These are phyloP conservation scores for Gossypium ekmanianum DNA, from an alignment of 345 rosid genomes.

Conservation along the genomic window DNA sequence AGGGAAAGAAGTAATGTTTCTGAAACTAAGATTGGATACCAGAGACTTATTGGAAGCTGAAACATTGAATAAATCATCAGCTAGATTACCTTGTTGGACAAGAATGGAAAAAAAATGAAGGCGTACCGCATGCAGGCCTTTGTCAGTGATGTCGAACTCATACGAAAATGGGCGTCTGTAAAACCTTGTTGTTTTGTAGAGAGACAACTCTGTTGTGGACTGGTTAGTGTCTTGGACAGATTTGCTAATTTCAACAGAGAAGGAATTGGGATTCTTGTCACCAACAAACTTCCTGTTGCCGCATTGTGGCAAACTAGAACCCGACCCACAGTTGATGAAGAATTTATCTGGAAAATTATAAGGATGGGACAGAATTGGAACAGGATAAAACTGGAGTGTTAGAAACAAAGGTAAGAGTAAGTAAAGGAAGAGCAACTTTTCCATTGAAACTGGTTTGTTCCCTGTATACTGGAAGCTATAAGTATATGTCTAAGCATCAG, in stretches of 20 bases:
- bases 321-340: conserved; percentile 56
- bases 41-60: conserved; percentile 26
- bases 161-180: conserved; percentile 30
- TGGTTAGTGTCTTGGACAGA: conserved; percentile 1
- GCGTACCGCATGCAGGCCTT: conserved; percentile 41
- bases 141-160: conserved; percentile 23
- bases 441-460: not conserved
- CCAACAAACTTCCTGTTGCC: conserved; percentile 27
- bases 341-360: conserved; percentile 33
- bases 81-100: conserved; percentile 23
- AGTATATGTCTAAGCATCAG: too few species aligned
- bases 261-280: conserved; percentile 27
- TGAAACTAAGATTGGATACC: conserved; percentile 27
- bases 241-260: conserved; percentile 16
- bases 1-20: conserved; percentile 16
- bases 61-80: conserved; percentile 34
- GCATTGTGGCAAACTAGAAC: not conserved
- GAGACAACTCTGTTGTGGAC: not conserved
- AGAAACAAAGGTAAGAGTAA: conserved; percentile 1
- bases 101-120: conserved; percentile 32
- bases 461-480: too few species aligned
- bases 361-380: not conserved
- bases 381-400: not conserved
- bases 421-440: not conserved
- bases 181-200: conserved; percentile 50